A percentile compares a stretch with the other conserved stretches of the same genome.
Evolutionary conservation across 345 rosid species (phyloP).

Genomic region (Adansonia digitata): DNA sequence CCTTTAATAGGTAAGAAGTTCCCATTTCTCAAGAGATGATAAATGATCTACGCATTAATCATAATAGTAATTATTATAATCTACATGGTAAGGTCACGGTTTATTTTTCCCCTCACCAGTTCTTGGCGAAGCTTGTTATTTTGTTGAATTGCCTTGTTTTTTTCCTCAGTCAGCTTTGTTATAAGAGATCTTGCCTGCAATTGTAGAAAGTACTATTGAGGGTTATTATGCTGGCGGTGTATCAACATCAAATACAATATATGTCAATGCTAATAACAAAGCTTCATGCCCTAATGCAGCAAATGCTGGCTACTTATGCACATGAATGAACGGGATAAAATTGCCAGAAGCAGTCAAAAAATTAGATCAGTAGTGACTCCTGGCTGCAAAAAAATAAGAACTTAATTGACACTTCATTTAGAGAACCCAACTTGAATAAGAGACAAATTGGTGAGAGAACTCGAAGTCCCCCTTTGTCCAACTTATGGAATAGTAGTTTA

Average conservation of each 20-base stretch:
- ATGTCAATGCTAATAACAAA: neutral
- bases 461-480: neutral
- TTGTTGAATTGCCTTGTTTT: slow-evolving; percentile 46
- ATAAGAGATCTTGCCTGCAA: slow-evolving; percentile 51
- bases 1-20: too few relatives aligned
- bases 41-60: neutral
- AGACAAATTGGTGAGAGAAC: neutral
- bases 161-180: slow-evolving; percentile 57
- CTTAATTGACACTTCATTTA: neutral
- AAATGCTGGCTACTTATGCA: neutral
- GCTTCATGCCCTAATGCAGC: neutral
- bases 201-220: neutral
- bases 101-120: slow-evolving; percentile 40
- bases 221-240: neutral
- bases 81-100: neutral
- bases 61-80: neutral
- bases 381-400: too few relatives aligned
- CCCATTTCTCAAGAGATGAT: too few relatives aligned
- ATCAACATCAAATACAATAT: neutral
- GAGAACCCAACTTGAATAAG: too few relatives aligned
- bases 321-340: neutral
- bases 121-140: too few relatives aligned
- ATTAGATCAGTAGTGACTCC: too few relatives aligned
- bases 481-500: neutral
- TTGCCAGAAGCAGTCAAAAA: too few relatives aligned